Base-by-base conservation (phyloP, 73 alveolate genomes). In the Symbiodinium natans region DNA sequence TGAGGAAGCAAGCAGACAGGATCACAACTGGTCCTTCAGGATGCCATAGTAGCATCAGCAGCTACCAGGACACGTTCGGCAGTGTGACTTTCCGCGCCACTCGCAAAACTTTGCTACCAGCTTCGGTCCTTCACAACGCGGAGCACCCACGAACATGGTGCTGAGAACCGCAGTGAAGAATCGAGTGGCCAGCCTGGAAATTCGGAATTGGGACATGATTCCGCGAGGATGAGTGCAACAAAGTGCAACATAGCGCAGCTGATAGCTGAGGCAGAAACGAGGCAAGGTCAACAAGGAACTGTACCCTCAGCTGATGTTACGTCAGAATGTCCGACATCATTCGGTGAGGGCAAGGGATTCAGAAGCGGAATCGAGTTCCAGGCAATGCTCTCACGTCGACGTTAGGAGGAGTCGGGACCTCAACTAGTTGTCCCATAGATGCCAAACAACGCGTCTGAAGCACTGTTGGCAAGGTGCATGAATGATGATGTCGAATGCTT, bases 61-160 rank as follows among this genome's bases (percentile, higher is more conserved):
- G 21, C 74, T n/a, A n/a, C n/a, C n/a, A n/a, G n/a, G n/a, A n/a
- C n/a, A n/a, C n/a, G n/a, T n/a, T n/a, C n/a, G n/a, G n/a, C n/a
- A n/a, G n/a, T n/a, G n/a, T n/a, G n/a, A n/a, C n/a, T n/a, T n/a
- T n/a, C n/a, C n/a, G n/a, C n/a, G n/a, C n/a, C n/a, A n/a, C n/a
- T 46, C 21, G 59, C 59, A 46, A 13, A 46, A 46, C 6, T 46
- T 13, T 13, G 13, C n/a, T 9, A 46, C 59, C 59, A 46, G 13
- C 59, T 46, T 15, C 27, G 8, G 17, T 74, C 95, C 95, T 88
- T 88, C 95, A 29, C 95, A 88, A 40, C 95, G 95, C 9, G 95
- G 95, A 19, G 95, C 43, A 33, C 95, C 95, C 74, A 88, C 73
- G 48, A 88, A 88, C 95, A 88, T 88, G 46, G 95, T 52, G 31